These are phyloP conservation scores for Garcia nutans DNA, from an alignment of 345 rosid genomes.

Conservation along the genomic window DNA sequence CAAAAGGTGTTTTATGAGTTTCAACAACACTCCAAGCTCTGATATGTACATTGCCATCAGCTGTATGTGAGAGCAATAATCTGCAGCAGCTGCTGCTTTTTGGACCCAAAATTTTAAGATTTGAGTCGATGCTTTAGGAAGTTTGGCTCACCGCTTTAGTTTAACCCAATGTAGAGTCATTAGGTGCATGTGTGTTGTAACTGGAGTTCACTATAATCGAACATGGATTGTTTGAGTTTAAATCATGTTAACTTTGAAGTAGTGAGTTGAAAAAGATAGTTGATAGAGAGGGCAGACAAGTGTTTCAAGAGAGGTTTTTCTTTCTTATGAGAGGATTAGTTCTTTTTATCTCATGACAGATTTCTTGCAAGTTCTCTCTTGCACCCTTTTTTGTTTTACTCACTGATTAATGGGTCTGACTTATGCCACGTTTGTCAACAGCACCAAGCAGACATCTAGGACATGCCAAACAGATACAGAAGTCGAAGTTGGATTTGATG, in stretches of 20 bases:
- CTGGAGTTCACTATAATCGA: too few species aligned
- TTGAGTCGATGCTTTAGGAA: background rate
- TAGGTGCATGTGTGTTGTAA: too few species aligned
- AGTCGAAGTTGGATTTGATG: too few species aligned
- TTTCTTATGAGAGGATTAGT: too few species aligned
- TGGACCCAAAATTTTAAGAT: too few species aligned
- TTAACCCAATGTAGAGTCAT: too few species aligned
- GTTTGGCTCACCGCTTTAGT: background rate
- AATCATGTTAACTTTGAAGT: too few species aligned
- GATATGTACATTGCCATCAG: background rate
- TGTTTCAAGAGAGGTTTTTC: background rate
- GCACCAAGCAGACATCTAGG: background rate
- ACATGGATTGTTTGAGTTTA: too few species aligned
- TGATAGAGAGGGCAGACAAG: background rate
- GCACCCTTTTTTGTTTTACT: too few species aligned
- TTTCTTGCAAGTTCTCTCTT: background rate
- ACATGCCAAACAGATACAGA: background rate
- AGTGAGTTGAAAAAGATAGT: too few species aligned
- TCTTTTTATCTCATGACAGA: too few species aligned
- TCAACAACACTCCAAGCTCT: background rate
- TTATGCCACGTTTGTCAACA: background rate
- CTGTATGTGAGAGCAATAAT: background rate
- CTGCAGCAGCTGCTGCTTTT: background rate
- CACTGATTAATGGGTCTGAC: background rate
- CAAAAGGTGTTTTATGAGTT: slow-evolving; percentile 4